Evolutionary conservation across 495 filamentous ascomycete genomes (phyloP).

Genomic region (Chaetomium fimeti): DNA sequence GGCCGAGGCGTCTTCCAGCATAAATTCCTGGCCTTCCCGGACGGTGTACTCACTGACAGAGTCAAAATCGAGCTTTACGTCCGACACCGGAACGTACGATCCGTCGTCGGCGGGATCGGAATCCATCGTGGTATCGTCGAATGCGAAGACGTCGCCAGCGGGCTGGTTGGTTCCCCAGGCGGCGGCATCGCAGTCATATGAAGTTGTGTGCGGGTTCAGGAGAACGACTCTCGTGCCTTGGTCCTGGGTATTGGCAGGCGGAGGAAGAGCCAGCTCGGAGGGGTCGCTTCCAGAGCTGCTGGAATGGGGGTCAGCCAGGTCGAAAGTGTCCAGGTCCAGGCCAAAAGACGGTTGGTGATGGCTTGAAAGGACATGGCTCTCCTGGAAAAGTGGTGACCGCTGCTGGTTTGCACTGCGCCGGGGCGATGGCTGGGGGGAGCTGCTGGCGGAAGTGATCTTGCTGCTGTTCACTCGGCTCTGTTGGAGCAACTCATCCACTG

Average conservation of each 20-base stretch:
- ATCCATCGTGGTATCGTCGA: conserved; percentile 3
- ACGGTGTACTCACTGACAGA: conserved; percentile 10
- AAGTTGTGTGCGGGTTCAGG: conserved; percentile 27
- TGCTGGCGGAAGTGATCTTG: conserved; percentile 2
- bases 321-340: conserved; percentile 5
- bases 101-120: conserved; percentile 3
- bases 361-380: not conserved
- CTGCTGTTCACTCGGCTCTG: conserved; percentile 22
- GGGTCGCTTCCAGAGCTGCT: not conserved
- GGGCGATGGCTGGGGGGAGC: not conserved
- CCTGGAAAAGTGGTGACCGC: not conserved
- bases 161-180: conserved; percentile 14
- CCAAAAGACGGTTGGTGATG: not conserved
- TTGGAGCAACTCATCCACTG: conserved; percentile 35
- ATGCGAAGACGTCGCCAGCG: not conserved
- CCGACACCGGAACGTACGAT: conserved; percentile 22
- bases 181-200: conserved; percentile 31
- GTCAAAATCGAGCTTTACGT: conserved; percentile 19
- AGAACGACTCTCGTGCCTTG: conserved; percentile 19
- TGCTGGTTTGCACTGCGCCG: not conserved
- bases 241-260: not conserved
- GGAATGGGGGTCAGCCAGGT: not conserved
- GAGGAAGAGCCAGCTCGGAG: not conserved
- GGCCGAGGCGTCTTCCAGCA: conserved; percentile 20
- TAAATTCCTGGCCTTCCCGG: conserved; percentile 13